A percentile compares a stretch with the other conserved stretches of the same genome.
phyloP scores from a whole-genome alignment of 1,284 basidiomycete species.

The Ceratorhiza oryzae-sativae region DNA sequence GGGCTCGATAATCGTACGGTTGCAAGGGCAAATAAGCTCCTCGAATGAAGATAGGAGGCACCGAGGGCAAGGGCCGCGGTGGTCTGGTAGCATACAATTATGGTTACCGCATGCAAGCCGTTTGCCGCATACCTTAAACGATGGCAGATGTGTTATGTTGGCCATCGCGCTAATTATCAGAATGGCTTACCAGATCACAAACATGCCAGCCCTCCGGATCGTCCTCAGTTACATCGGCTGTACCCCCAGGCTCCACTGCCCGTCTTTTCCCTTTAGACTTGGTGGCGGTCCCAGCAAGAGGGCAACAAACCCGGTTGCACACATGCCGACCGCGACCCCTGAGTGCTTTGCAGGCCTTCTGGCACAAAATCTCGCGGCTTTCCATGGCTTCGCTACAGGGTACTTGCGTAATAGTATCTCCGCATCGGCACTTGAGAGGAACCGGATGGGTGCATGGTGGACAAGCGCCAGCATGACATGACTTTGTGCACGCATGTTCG shows the following conservation, averaged over 20 bases:
- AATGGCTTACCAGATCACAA: conserved; percentile 66
- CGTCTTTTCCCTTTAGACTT: conserved; percentile 67
- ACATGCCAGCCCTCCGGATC: conserved; percentile 73
- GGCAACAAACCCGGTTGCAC: conserved; percentile 84
- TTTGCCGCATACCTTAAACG: conserved; percentile 46
- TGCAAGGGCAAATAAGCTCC: conserved; percentile 85
- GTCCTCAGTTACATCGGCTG: conserved; percentile 49
- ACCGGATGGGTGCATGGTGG: conserved; percentile 75
- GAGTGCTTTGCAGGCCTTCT: conserved; percentile 74
- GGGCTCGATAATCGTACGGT: conserved; percentile 70
- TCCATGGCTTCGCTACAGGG: conserved; percentile 35
- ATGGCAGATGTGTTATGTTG: conserved; percentile 13
- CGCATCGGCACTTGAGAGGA: conserved; percentile 80
- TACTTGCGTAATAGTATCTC: conserved; percentile 58
- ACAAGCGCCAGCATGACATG: conserved; percentile 67
- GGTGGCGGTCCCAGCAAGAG: conserved; percentile 70
- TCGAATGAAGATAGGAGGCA: conserved; percentile 89
- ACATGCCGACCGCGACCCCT: conserved; percentile 83
- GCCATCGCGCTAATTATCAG: not conserved
- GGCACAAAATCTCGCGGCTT: conserved; percentile 70
- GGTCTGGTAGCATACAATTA: conserved; percentile 76
- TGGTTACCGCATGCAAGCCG: conserved; percentile 49
- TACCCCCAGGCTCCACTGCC: conserved; percentile 44
- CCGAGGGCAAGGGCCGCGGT: conserved; percentile 77
- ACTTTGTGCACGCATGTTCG: conserved; percentile 66